Percentiles rank a stretch among this genome's conserved stretches.
Conservation (phyloP, 192 early-diverging fungal genomes). For the Lunasporangiospora selenospora region DNA sequence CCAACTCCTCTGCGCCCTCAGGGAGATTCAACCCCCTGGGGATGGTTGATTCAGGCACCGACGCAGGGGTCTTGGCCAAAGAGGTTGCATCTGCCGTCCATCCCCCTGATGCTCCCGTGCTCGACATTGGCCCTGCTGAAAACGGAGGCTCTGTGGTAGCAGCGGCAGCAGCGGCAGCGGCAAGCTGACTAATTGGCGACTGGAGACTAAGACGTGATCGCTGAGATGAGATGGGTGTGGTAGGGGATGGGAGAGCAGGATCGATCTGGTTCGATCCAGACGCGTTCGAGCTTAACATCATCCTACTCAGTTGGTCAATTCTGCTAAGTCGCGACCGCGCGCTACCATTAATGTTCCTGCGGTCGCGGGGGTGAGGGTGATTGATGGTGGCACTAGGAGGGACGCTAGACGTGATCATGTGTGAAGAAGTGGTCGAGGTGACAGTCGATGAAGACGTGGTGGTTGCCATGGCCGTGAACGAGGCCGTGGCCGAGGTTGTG, state of each 20-base stretch:
- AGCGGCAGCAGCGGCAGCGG: neutral
- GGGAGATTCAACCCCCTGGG: conserved; percentile 3
- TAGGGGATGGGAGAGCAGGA: neutral
- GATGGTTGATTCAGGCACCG: too few relatives aligned
- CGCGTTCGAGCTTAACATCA: conserved; percentile 24
- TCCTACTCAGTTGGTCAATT: conserved; percentile 38
- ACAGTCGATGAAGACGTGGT: neutral
- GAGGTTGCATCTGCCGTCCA: too few relatives aligned
- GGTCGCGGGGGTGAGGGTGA: conserved; percentile 21
- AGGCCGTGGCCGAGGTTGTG: too few relatives aligned
- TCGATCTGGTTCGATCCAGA: conserved; percentile 8
- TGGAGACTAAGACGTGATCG: conserved; percentile 24
- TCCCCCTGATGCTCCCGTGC: too few relatives aligned
- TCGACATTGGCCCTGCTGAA: too few relatives aligned
- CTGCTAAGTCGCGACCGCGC: conserved; percentile 31
- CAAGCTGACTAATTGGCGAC: conserved; percentile 2
- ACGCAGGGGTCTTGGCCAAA: neutral
- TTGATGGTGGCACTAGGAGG: conserved; percentile 17
- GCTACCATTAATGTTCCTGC: conserved; percentile 34
- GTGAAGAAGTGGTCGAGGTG: conserved; percentile 4
- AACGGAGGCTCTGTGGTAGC: neutral
- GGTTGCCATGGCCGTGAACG: too few relatives aligned
- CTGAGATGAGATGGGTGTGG: conserved; percentile 10
- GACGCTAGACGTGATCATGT: conserved; percentile 6
- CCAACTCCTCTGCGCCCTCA: too few relatives aligned